Evolutionary conservation across 495 filamentous ascomycete genomes (phyloP).

Genomic region (Daldinia grandis): DNA sequence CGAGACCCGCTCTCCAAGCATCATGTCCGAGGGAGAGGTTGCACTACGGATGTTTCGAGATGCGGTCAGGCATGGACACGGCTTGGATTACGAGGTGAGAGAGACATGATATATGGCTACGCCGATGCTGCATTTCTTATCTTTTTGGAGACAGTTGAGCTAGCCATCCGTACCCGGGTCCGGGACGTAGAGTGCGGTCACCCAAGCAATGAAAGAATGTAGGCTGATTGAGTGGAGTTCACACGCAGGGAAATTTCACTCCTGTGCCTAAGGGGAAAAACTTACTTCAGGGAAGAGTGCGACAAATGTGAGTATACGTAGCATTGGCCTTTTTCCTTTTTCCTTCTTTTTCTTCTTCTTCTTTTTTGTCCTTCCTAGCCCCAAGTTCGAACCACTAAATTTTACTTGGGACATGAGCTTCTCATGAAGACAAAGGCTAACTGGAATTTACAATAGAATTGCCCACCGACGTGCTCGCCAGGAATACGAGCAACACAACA

Average conservation of each 20-base stretch:
- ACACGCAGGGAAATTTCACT: constrained; percentile 43
- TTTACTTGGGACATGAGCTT: not conserved
- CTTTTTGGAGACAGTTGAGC: not conserved
- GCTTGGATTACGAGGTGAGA: constrained; percentile 43
- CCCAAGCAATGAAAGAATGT: not conserved
- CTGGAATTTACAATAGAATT: constrained; percentile 29
- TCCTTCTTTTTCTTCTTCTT: no score
- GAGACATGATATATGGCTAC: not conserved
- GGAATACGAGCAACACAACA: constrained; percentile 12
- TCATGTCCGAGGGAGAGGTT: constrained; percentile 43
- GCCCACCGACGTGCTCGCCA: constrained; percentile 34
- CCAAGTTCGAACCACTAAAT: not conserved
- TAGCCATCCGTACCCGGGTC: not conserved
- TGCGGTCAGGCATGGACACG: constrained; percentile 41
- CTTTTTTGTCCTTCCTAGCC: not conserved
- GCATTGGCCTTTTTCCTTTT: not conserved
- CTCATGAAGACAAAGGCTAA: constrained; percentile 5
- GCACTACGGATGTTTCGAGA: constrained; percentile 41
- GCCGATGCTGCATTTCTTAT: not conserved
- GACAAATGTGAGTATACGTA: constrained; percentile 45
- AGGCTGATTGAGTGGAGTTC: constrained; percentile 4
- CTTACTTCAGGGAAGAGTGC: constrained; percentile 41
- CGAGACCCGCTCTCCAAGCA: constrained; percentile 41
- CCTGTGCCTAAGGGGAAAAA: constrained; percentile 31
- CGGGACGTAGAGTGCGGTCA: not conserved